Conservation (phyloP, 2,329 filamentous ascomycete genomes). For the Ceratocystis ficicola region DNA sequence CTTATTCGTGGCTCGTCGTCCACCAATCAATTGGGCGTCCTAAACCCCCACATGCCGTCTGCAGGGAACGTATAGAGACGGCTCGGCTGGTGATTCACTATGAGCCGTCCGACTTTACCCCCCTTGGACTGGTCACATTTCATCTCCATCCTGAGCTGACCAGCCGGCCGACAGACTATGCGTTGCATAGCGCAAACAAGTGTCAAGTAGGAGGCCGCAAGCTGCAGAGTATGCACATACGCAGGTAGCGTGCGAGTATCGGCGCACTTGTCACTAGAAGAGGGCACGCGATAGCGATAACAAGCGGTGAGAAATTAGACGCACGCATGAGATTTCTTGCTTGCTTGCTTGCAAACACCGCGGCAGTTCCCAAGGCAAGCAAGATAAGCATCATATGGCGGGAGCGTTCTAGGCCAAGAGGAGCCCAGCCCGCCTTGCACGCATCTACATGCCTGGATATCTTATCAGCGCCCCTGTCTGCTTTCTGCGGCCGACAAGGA, state of each 20-base stretch:
- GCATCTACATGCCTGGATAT: no score
- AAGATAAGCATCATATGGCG: neutral
- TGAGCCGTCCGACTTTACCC: neutral
- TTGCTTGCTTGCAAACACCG: no score
- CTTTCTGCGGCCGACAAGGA: no score
- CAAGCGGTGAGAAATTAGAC: neutral
- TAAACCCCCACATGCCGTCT: neutral
- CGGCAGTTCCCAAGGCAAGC: no score
- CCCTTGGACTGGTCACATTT: neutral
- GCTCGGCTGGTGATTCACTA: neutral
- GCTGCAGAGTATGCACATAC: neutral
- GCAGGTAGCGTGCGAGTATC: no score
- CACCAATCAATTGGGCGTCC: neutral
- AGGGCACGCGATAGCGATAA: neutral
- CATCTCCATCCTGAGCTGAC: neutral
- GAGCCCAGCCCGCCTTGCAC: no score
- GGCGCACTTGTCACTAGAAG: neutral
- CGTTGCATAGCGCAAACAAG: neutral
- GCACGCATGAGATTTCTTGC: neutral
- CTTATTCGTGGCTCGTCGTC: neutral
- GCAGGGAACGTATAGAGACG: neutral
- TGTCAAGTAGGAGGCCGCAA: neutral
- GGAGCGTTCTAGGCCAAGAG: no score
- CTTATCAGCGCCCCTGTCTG: no score
- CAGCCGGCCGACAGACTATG: neutral